Evolutionary conservation across 2,329 filamentous ascomycete species (phyloP), one percentile per base, ranked within the genome.

Genomic region (Calonectria pauciramosa): DNA sequence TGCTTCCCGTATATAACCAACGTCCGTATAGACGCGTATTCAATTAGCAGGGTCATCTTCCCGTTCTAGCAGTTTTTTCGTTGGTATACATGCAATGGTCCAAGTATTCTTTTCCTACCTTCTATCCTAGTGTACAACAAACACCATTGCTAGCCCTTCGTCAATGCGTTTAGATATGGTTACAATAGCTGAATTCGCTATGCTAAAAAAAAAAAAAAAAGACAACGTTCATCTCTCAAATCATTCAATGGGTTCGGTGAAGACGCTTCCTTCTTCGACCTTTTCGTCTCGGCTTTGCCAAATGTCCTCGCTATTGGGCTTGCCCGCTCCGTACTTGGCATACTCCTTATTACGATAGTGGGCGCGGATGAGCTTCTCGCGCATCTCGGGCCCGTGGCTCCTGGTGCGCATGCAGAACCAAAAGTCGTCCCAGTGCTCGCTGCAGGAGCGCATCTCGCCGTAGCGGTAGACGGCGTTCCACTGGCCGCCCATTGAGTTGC

Each of bases 381-480:
- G 91, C 78, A 92, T 87, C 54, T 89, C 86, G 30, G 91, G 90
- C 0, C 89, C 85, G 81, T 92, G 92, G 2, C 90, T 89, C 81
- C 94, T 93, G 47, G 93, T 93, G 77, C 95, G 93, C 96, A 99
- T 98, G 89, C 97, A 99, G 87, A 98, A 96, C 94, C 96, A 98
- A 86, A 98, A 99, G 85, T 98, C 95, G 75, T 93, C 91, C 96
- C 96, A 98, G 76, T 96, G 93, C 78, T 97, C 94, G 75, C 89
- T 91, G 89, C 97, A 99, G 4, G 91, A 90, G 56, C 93, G 91
- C 81, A 98, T 87, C 52, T 89, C 87, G 75, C 97, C 97, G 83
- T 95, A 93, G 49, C 97, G 94, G 89, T 99, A 99, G 47, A 99
- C 91, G 81, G 95, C 93, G 81, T 94, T 96, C 89, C 96, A 98